phyloP scores from a whole-genome alignment of 208 protist genomes.

The Acanthamoeba culbertsoni region DNA sequence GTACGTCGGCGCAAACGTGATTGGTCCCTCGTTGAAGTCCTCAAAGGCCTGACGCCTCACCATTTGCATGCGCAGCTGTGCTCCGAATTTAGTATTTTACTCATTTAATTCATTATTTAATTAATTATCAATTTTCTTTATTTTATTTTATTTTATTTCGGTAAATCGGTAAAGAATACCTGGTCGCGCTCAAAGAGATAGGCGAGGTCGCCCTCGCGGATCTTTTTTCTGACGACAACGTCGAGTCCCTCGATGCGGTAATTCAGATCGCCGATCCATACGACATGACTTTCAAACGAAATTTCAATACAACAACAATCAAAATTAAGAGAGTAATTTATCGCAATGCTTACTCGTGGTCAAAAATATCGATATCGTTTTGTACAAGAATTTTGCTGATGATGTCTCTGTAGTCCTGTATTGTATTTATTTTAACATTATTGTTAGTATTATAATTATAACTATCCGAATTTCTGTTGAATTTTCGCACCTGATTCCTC shows the following conservation, averaged over 20 bases:
- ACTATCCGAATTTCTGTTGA: not conserved
- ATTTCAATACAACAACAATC: no score
- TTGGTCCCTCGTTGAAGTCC: slow-evolving; percentile 76
- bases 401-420: slow-evolving; percentile 74
- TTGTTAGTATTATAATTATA: not conserved
- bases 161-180: slow-evolving; percentile 39
- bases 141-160: not conserved
- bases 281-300: not conserved
- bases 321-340: not conserved
- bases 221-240: slow-evolving; percentile 63
- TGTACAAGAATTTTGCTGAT: slow-evolving; percentile 68
- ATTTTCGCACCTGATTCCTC: slow-evolving; percentile 66
- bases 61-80: slow-evolving; percentile 73
- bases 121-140: not conserved
- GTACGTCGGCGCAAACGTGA: slow-evolving; percentile 85
- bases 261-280: slow-evolving; percentile 87
- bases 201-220: slow-evolving; percentile 70
- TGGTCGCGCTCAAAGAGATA: slow-evolving; percentile 75
- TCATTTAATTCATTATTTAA: not conserved
- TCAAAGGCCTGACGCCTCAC: slow-evolving; percentile 72
- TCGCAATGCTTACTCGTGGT: slow-evolving; percentile 47
- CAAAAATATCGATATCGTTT: slow-evolving; percentile 55
- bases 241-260: slow-evolving; percentile 78
- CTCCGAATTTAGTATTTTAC: not conserved
- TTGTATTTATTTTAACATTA: no score